phyloP scores from a whole-genome alignment of 441 rosid species.

The Erodium moschatum region DNA sequence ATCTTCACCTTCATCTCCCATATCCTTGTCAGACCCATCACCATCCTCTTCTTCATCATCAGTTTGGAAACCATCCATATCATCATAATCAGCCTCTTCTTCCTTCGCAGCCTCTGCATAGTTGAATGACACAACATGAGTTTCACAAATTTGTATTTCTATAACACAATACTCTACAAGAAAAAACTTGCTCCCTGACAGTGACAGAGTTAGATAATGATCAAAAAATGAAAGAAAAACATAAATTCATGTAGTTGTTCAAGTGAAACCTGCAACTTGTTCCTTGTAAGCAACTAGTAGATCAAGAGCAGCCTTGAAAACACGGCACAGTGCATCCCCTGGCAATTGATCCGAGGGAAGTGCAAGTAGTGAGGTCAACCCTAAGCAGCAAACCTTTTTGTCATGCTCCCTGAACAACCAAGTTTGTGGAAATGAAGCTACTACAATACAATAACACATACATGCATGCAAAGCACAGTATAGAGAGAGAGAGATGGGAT shows the following conservation, averaged over 20 bases:
- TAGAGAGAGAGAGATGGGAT: neutral
- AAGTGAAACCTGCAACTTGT: slow-evolving; percentile 75
- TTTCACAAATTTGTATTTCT: neutral
- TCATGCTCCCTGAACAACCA: slow-evolving; percentile 64
- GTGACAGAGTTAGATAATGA: neutral
- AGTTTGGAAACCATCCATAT: slow-evolving; percentile 81
- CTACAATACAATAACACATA: neutral
- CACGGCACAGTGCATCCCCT: slow-evolving; percentile 68
- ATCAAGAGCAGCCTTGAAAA: slow-evolving; percentile 79
- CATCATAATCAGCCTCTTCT: slow-evolving; percentile 76
- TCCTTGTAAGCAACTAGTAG: slow-evolving; percentile 83
- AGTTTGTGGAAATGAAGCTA: slow-evolving; percentile 14
- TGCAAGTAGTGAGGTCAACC: slow-evolving; percentile 69
- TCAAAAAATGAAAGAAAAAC: neutral
- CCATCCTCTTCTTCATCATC: slow-evolving; percentile 85
- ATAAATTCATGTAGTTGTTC: neutral
- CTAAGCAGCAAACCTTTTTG: slow-evolving; percentile 95
- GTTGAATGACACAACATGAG: too few relatives aligned
- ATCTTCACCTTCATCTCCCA: slow-evolving; percentile 75
- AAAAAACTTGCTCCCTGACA: neutral
- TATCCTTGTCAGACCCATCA: slow-evolving; percentile 66
- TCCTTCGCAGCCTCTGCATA: slow-evolving; percentile 72
- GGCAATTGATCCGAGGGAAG: slow-evolving; percentile 74
- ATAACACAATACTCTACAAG: too few relatives aligned
- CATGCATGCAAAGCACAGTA: too few relatives aligned